A percentile compares a stretch with the other conserved stretches of the same genome.
phyloP scores from a whole-genome alignment of 306 rosid genomes.

The Phaseolus lunatus region DNA sequence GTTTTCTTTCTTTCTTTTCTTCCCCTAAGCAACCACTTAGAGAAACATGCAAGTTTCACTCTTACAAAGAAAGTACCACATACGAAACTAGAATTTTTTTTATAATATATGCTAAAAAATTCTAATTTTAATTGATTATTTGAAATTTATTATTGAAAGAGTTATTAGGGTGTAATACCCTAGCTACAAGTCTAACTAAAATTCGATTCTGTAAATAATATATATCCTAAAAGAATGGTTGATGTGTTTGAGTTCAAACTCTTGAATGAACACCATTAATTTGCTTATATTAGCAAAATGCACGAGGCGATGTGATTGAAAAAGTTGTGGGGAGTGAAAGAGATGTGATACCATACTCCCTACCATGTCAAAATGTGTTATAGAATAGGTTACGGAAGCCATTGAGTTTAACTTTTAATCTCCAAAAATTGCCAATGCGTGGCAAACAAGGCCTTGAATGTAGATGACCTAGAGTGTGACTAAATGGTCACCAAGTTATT shows the following conservation, averaged over 20 bases:
- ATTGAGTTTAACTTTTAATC: conserved; percentile 39
- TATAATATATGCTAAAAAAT: no score
- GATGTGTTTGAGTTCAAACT: neutral
- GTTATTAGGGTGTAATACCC: neutral
- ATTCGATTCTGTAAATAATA: neutral
- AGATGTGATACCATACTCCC: conserved; percentile 52
- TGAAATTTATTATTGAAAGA: neutral
- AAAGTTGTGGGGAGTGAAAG: conserved; percentile 46
- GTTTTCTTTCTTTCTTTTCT: neutral
- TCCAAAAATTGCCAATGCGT: conserved; percentile 41
- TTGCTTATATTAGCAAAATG: conserved; percentile 37
- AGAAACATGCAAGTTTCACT: conserved; percentile 20
- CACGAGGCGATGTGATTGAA: conserved; percentile 27
- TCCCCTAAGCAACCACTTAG: conserved; percentile 5
- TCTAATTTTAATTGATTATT: no score
- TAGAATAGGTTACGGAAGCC: conserved; percentile 47
- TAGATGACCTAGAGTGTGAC: conserved; percentile 46
- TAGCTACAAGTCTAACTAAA: conserved; percentile 12
- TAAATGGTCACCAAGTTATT: conserved; percentile 42
- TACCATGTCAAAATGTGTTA: conserved; percentile 33
- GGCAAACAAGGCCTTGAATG: conserved; percentile 39
- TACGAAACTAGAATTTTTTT: neutral
- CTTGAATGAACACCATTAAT: conserved; percentile 31
- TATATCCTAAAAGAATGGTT: neutral
- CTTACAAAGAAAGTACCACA: neutral